Conservation (phyloP, 2,329 filamentous ascomycete genomes). For the Fusarium compactum region DNA sequence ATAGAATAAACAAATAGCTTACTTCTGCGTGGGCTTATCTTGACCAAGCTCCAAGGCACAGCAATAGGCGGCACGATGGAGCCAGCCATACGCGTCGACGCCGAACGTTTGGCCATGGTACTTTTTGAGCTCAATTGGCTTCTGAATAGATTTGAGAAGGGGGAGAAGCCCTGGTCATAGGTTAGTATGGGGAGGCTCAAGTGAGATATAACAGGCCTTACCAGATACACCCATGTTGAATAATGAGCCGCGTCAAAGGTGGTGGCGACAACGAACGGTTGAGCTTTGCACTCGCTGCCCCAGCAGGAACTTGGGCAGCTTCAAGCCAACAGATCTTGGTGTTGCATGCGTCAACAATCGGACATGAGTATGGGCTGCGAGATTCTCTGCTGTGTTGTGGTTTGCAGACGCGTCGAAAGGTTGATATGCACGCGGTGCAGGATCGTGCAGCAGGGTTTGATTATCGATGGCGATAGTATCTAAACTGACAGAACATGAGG, state of each 20-base stretch:
- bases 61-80: slow-evolving; percentile 90
- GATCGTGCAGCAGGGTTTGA: slow-evolving; percentile 23
- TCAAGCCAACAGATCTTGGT: slow-evolving; percentile 22
- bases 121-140: slow-evolving; percentile 85
- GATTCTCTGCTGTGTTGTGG: slow-evolving; percentile 16
- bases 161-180: slow-evolving; percentile 78
- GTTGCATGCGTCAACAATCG: slow-evolving; percentile 33
- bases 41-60: slow-evolving; percentile 93
- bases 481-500: neutral
- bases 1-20: slow-evolving; percentile 50
- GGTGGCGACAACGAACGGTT: slow-evolving; percentile 19
- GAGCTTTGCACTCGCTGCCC: slow-evolving; percentile 33
- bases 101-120: slow-evolving; percentile 89
- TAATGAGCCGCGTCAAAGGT: slow-evolving; percentile 19
- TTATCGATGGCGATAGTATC: slow-evolving; percentile 8
- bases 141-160: slow-evolving; percentile 95
- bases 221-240: slow-evolving; percentile 55
- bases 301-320: slow-evolving; percentile 37
- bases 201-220: slow-evolving; percentile 26
- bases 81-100: slow-evolving; percentile 98
- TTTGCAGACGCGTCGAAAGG: slow-evolving; percentile 38
- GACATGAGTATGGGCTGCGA: slow-evolving; percentile 22
- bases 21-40: slow-evolving; percentile 89
- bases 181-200: slow-evolving; percentile 34
- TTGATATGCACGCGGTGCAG: slow-evolving; percentile 40